These are phyloP conservation scores for Mayamaea pseudoterrestris DNA, from an alignment of 108 stramenopile genomes.

Conservation along the genomic window DNA sequence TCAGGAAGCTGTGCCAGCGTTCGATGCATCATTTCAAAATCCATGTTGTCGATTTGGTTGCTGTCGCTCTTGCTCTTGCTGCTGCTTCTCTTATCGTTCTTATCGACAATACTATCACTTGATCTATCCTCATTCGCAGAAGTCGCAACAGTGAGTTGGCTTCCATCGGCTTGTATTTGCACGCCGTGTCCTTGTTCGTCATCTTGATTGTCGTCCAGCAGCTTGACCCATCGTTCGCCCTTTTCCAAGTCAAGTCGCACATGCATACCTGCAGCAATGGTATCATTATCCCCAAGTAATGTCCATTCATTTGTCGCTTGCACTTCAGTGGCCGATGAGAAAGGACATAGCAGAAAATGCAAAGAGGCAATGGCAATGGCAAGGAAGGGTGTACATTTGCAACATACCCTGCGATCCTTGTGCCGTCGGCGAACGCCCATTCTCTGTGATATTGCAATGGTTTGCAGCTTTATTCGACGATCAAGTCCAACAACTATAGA, in stretches of 20 bases:
- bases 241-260: conserved; percentile 71
- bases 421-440: too few relatives aligned
- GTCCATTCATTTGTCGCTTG: conserved; percentile 62
- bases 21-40: conserved; percentile 80
- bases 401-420: too few relatives aligned
- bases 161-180: background rate
- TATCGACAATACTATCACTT: conserved; percentile 4
- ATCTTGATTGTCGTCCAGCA: conserved; percentile 24
- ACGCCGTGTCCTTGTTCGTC: conserved; percentile 1
- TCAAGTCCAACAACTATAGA: too few relatives aligned
- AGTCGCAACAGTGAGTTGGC: background rate
- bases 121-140: background rate
- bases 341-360: background rate
- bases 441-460: too few relatives aligned
- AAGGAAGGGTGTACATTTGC: too few relatives aligned
- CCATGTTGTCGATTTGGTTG: conserved; percentile 15
- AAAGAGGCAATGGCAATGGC: too few relatives aligned
- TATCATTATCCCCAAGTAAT: conserved; percentile 53
- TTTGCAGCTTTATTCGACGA: too few relatives aligned
- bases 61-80: too few relatives aligned
- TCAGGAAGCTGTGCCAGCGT: conserved; percentile 55
- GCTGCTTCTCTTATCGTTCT: too few relatives aligned
- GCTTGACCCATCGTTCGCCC: conserved; percentile 76
- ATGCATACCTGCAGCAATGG: conserved; percentile 66
- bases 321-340: conserved; percentile 43